phyloP scores from a whole-genome alignment of 192 early-diverging fungal species.

The Polychytrium aggregatum region DNA sequence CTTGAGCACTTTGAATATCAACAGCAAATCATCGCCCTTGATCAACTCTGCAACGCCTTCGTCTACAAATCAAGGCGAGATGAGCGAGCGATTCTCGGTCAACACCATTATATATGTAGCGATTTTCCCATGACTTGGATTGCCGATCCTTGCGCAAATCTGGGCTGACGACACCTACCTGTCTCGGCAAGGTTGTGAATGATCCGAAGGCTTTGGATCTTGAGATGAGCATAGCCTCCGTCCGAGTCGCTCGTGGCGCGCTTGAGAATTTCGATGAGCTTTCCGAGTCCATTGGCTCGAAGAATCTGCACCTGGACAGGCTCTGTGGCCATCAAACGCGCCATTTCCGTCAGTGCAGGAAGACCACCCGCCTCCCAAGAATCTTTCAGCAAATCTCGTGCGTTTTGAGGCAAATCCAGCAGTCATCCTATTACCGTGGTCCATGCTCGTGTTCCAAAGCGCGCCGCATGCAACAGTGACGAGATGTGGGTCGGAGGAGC shows the following conservation, averaged over 20 bases:
- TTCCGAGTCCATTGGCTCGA: slow-evolving; percentile 3
- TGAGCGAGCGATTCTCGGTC: neutral
- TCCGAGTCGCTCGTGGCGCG: slow-evolving; percentile 6
- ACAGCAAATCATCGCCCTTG: slow-evolving; percentile 7
- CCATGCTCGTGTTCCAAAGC: slow-evolving; percentile 39
- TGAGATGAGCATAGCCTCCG: neutral
- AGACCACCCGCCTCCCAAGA: slow-evolving; percentile 2
- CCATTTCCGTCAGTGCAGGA: too few relatives aligned
- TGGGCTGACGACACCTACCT: slow-evolving; percentile 5
- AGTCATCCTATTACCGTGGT: slow-evolving; percentile 22
- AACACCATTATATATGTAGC: neutral
- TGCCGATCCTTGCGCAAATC: neutral
- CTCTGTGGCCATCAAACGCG: too few relatives aligned
- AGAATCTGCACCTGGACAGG: slow-evolving; percentile 22
- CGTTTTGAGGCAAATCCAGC: neutral
- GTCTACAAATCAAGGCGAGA: slow-evolving; percentile 7
- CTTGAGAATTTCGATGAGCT: slow-evolving; percentile 11
- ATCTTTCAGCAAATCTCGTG: slow-evolving; percentile 1
- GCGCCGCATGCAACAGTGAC: slow-evolving; percentile 24
- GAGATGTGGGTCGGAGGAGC: slow-evolving; percentile 8
- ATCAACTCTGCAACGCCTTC: slow-evolving; percentile 22
- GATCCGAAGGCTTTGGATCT: slow-evolving; percentile 9
- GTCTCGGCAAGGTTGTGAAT: slow-evolving; percentile 26
- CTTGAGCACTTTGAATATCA: slow-evolving; percentile 14
- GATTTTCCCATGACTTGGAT: neutral